Base-by-base conservation (phyloP, 257 asterid genomes). In the Coffea canephora region DNA sequence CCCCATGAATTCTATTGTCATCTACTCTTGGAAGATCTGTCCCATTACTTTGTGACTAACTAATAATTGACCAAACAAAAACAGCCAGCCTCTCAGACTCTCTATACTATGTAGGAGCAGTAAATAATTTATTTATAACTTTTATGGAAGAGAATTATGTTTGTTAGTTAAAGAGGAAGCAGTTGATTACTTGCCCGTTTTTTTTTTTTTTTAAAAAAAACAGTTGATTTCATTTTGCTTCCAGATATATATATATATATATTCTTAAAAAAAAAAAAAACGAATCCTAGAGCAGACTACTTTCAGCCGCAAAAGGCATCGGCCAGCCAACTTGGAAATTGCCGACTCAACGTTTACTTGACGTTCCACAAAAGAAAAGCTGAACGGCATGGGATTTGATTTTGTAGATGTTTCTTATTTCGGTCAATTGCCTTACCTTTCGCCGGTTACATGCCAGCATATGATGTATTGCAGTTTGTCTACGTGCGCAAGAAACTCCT, bases 21-120 rank as follows among this genome's bases (percentile, higher is more conserved):
- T 23, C 10, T 59, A 57, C 45, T 59, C 61, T 75, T 41, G 48
- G 59, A 62, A 76, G 62, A 76, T 65, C 73, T 64, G 73, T 64
- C 79, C 46, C 65, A 65, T 16, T 16, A 57, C 59, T 8, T 50
- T 62, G 25, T 8, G 36, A n/a, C 68, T 34, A 62, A 62, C 34
- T 12, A 61, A 61, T 55, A 31, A 31, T 59, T 21, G 25, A 62
- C 13, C 2, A 55, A 55, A 16, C 8, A 55, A 12, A 50, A 50
- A 15, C 16, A 12, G 18, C 55, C 55, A 12, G 18, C 55, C 13
- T 7, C 13, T 7, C 50, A 1, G 5, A 16, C 6, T 21, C 16
- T 31, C 34, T 31, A 31, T 31, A 31, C 34, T 31, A 31, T 31
- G 34, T 31, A 31, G 34, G 34, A 31, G 34, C 34, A 31, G 34